Conservation (phyloP, 192 early-diverging fungal species). For the Funneliformis geosporum region DNA sequence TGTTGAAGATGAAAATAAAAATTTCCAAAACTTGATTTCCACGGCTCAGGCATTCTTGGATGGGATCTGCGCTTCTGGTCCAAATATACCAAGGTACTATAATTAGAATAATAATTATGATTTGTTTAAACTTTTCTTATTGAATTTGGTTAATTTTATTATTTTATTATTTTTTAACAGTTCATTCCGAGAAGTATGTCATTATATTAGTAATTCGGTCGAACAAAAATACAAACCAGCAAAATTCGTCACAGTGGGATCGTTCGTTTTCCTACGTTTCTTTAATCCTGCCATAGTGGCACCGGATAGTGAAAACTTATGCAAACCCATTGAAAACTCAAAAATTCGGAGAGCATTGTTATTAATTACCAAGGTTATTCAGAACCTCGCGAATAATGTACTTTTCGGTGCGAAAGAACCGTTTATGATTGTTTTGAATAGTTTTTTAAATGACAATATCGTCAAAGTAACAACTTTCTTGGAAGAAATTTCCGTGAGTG, state of each 20-base stretch:
- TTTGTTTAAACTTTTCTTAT: background rate
- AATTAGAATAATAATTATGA: background rate
- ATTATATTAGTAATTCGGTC: conserved; percentile 76
- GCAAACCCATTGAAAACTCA: conserved; percentile 55
- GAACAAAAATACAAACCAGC: conserved; percentile 81
- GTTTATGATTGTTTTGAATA: conserved; percentile 92
- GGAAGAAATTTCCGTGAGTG: conserved; percentile 68
- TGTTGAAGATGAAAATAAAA: conserved; percentile 68
- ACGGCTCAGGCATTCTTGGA: conserved; percentile 81
- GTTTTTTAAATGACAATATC: conserved; percentile 82
- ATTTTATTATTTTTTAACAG: conserved; percentile 23
- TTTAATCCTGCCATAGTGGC: conserved; percentile 94
- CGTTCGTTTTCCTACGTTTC: conserved; percentile 95
- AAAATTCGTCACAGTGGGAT: conserved; percentile 85
- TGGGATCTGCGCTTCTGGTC: conserved; percentile 73
- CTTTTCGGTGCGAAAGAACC: conserved; percentile 94
- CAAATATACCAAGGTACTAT: conserved; percentile 63
- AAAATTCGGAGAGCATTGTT: conserved; percentile 84
- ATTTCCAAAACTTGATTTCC: conserved; percentile 76
- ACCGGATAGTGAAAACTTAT: conserved; percentile 80
- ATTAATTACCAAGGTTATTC: conserved; percentile 92
- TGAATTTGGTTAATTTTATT: background rate
- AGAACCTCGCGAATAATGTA: conserved; percentile 94
- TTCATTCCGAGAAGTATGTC: conserved; percentile 78
- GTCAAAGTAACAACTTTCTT: conserved; percentile 79